Percentiles rank a stretch among this genome's conserved stretches.
Conservation (phyloP, 805 yeast genomes). For the Saccharomycopsis fibuligera region DNA sequence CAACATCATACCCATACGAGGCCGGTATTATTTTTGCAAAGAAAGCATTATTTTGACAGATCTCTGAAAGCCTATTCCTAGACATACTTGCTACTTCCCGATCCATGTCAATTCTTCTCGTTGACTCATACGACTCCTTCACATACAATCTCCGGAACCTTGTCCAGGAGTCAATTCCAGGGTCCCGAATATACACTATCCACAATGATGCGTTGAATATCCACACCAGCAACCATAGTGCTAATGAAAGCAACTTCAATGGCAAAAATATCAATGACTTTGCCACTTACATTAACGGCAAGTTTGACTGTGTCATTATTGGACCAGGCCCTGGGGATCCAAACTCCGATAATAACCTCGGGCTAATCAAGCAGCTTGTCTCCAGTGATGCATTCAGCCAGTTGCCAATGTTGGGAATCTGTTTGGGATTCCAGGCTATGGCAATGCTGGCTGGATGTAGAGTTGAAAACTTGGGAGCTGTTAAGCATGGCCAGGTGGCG, state of each 20-base stretch:
- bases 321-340: slow-evolving; percentile 99
- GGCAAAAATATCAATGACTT: slow-evolving; percentile 35
- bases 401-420: slow-evolving; percentile 81
- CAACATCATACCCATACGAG: no score
- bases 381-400: slow-evolving; percentile 1
- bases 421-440: slow-evolving; percentile 87
- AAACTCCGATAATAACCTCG: slow-evolving; percentile 39
- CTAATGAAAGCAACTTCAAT: slow-evolving; percentile 48
- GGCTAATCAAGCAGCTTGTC: slow-evolving; percentile 4
- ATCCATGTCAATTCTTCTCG: slow-evolving; percentile 58
- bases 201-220: slow-evolving; percentile 52
- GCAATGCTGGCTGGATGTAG: slow-evolving; percentile 55
- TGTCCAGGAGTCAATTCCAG: slow-evolving; percentile 39
- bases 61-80: no score
- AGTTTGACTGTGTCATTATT: slow-evolving; percentile 69
- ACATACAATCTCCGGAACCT: slow-evolving; percentile 72
- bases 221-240: slow-evolving; percentile 31
- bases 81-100: no score
- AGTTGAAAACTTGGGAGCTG: slow-evolving; percentile 45
- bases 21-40: no score
- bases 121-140: slow-evolving; percentile 95
- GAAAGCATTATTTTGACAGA: no score
- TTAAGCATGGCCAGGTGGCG: slow-evolving; percentile 85
- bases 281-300: slow-evolving; percentile 33
- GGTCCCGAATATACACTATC: slow-evolving; percentile 47